These are phyloP conservation scores for Cucumis variabilis DNA, from an alignment of 331 rosid genomes.

Conservation along the genomic window DNA sequence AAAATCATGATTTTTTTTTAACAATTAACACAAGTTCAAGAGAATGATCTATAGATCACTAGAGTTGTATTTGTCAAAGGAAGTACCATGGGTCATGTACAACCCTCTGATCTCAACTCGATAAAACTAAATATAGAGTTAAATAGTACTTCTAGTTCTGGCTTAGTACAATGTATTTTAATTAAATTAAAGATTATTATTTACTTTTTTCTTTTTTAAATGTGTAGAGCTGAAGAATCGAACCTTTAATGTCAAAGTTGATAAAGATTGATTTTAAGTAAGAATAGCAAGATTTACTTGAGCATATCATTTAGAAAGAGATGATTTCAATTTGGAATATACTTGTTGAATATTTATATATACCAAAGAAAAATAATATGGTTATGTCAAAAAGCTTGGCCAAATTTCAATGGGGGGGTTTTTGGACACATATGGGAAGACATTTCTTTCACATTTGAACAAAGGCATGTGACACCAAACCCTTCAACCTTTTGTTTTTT, in stretches of 20 bases:
- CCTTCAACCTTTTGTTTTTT: not conserved
- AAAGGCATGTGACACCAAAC: not conserved
- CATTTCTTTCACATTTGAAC: conserved; percentile 1
- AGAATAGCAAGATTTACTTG: not conserved
- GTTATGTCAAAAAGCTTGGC: not conserved
- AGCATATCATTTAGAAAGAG: not conserved
- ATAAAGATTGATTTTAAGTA: too few relatives aligned
- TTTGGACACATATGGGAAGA: conserved; percentile 17
- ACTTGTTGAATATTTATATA: not conserved
- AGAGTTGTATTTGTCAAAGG: not conserved
- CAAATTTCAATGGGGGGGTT: not conserved
- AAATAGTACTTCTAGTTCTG: too few relatives aligned
- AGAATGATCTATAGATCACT: not conserved
- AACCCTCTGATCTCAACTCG: not conserved
- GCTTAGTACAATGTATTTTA: too few relatives aligned
- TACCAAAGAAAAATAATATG: not conserved
- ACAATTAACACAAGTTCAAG: too few relatives aligned
- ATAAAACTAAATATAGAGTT: not conserved
- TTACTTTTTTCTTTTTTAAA: too few relatives aligned
- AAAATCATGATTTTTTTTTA: too few relatives aligned
- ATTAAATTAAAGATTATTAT: too few relatives aligned
- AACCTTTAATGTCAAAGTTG: too few relatives aligned
- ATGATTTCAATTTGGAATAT: not conserved
- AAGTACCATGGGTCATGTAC: not conserved
- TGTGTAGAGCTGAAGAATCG: too few relatives aligned